Base-by-base conservation (phyloP, 2,329 filamentous ascomycete species). In the Diaporthe sp. region DNA sequence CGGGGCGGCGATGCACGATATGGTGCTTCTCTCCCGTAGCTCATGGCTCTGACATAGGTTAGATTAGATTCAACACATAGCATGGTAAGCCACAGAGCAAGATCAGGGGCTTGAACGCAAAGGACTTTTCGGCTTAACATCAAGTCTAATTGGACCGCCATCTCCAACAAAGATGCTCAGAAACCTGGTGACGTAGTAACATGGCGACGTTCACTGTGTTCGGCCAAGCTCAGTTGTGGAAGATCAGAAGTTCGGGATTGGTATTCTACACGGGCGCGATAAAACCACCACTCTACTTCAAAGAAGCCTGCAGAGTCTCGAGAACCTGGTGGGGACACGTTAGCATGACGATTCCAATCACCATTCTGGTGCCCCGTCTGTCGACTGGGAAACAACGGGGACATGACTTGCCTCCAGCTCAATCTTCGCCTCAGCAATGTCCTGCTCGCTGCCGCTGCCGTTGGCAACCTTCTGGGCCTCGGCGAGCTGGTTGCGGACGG, bases 401-500 rank as follows among this genome's bases (percentile, higher is more conserved):
- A 22, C 8, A 28, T 28, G 69, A 80, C 85, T 84, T 87, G 98
- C 96, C 95, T 99, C 97, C 81, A 99, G 88, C 91, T 98, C 96
- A 85, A 99, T 96, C 92, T 98, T 98, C 80, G 97, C 97, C 92
- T 99, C 97, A 79, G 96, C 96, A 87, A 98, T 94, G 84, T 98
- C 97, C 88, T 95, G 93, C 92, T 98, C 97, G 86, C 95, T 98
- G 83, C 96, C 97, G 84, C 89, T 92, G 83, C 97, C 97, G 85
- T 88, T 92, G 82, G 93, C 95, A 84, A 98, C 93, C 93, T 98
- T 98, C 88, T 98, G 95, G 79, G 96, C 95, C 89, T 99, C 97
- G 77, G 94, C 88, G 82, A 98, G 95, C 89, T 98, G 96, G 83
- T 93, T 92, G 84, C 91, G 92, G 85, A 99, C 94, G 79, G 94